phyloP scores from a whole-genome alignment of 2,329 filamentous ascomycete genomes.

The Calonectria crousiana region DNA sequence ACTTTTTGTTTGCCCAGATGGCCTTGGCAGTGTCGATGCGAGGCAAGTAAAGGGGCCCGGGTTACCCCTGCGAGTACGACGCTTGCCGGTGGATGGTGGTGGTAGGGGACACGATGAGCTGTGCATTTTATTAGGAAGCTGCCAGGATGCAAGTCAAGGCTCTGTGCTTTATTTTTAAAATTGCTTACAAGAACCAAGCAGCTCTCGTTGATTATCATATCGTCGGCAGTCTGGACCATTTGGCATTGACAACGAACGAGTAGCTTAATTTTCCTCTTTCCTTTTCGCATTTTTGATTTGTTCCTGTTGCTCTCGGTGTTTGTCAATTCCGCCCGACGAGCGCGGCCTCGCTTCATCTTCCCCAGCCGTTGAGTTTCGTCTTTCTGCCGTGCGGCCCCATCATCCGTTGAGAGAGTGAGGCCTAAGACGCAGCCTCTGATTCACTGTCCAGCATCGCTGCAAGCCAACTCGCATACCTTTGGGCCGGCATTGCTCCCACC shows the following conservation, averaged over 20 bases:
- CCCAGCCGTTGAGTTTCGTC: not conserved
- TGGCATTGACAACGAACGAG: conserved; percentile 9
- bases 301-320: not conserved
- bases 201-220: conserved; percentile 7
- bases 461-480: conserved; percentile 8
- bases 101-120: conserved; percentile 16
- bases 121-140: conserved; percentile 8
- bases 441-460: conserved; percentile 3
- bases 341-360: not conserved
- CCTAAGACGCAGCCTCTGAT: conserved; percentile 7
- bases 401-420: not conserved
- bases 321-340: not conserved
- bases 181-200: conserved; percentile 24
- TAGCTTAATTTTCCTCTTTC: not conserved
- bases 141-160: conserved; percentile 15
- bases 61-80: conserved; percentile 18
- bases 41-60: not conserved
- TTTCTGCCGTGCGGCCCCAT: not conserved
- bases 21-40: not conserved
- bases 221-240: conserved; percentile 1
- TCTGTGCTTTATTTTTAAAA: conserved; percentile 24
- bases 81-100: conserved; percentile 1
- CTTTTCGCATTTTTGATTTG: not conserved
- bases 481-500: not conserved
- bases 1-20: not conserved